These are phyloP conservation scores for Irpex sp. DNA, from an alignment of 1,284 basidiomycete species.

Conservation along the genomic window DNA sequence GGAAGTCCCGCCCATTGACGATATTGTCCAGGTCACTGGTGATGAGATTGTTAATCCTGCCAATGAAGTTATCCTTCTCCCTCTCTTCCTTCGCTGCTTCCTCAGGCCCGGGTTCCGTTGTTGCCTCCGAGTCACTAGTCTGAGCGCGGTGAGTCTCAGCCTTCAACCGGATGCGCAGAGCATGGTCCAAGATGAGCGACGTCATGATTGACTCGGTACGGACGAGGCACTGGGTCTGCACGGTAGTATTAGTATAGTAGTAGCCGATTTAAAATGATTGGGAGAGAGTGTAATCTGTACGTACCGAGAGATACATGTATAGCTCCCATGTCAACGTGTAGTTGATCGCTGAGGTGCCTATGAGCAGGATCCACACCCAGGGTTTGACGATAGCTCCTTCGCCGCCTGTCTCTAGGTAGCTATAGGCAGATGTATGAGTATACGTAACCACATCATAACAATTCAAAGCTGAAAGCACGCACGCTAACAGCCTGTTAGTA, in stretches of 20 bases:
- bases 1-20: slow-evolving; percentile 20
- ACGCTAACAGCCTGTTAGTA: slow-evolving; percentile 38
- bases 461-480: background rate
- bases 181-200: slow-evolving; percentile 66
- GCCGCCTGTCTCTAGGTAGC: slow-evolving; percentile 38
- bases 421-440: too few relatives aligned
- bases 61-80: slow-evolving; percentile 34
- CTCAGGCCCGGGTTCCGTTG: slow-evolving; percentile 7
- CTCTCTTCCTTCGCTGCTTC: slow-evolving; percentile 7
- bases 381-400: slow-evolving; percentile 33
- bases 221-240: slow-evolving; percentile 40
- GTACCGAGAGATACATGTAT: slow-evolving; percentile 24
- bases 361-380: slow-evolving; percentile 57
- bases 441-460: background rate
- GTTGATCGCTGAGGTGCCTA: slow-evolving; percentile 52
- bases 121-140: too few relatives aligned
- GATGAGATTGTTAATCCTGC: slow-evolving; percentile 41
- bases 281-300: slow-evolving; percentile 2
- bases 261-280: too few relatives aligned
- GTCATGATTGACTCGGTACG: slow-evolving; percentile 60
- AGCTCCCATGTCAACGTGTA: slow-evolving; percentile 34
- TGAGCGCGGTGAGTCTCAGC: slow-evolving; percentile 31
- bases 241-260: too few relatives aligned
- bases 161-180: slow-evolving; percentile 64
- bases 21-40: slow-evolving; percentile 30